phyloP scores from a whole-genome alignment of 306 rosid species.

The Fagus crenata region DNA sequence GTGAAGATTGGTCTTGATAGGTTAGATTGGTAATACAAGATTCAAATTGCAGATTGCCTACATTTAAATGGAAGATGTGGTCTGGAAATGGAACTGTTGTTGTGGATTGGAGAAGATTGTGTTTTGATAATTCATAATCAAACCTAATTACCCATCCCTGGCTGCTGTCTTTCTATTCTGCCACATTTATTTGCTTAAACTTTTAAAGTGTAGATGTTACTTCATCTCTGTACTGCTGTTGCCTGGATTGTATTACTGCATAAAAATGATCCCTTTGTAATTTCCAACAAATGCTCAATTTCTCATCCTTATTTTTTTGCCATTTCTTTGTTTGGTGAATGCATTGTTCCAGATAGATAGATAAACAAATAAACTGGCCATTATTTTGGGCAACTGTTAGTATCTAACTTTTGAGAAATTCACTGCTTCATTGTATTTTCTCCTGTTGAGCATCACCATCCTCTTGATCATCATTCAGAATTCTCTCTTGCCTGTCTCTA shows the following conservation, averaged over 20 bases:
- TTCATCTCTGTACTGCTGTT: neutral
- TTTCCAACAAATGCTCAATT: conserved; percentile 31
- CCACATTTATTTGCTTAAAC: neutral
- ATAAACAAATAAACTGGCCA: conserved; percentile 54
- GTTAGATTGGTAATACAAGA: neutral
- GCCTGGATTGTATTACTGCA: conserved; percentile 7
- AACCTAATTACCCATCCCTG: neutral
- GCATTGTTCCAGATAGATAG: conserved; percentile 52
- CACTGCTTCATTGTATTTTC: conserved; percentile 44
- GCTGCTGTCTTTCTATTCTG: conserved; percentile 1
- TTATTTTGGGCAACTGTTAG: conserved; percentile 39
- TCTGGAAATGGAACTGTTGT: conserved; percentile 1
- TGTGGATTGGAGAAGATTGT: neutral
- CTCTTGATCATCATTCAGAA: conserved; percentile 58
- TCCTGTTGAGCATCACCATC: conserved; percentile 53
- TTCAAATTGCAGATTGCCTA: neutral
- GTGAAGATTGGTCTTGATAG: conserved; percentile 5
- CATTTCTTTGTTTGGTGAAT: conserved; percentile 33
- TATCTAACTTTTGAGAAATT: conserved; percentile 45
- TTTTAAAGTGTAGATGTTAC: neutral
- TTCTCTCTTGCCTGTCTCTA: conserved; percentile 59
- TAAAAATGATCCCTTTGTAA: conserved; percentile 17
- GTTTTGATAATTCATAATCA: neutral
- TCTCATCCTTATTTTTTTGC: conserved; percentile 49
- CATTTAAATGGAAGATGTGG: neutral